Evolutionary conservation across 345 rosid genomes (phyloP).

Genomic region (Pistacia vera): DNA sequence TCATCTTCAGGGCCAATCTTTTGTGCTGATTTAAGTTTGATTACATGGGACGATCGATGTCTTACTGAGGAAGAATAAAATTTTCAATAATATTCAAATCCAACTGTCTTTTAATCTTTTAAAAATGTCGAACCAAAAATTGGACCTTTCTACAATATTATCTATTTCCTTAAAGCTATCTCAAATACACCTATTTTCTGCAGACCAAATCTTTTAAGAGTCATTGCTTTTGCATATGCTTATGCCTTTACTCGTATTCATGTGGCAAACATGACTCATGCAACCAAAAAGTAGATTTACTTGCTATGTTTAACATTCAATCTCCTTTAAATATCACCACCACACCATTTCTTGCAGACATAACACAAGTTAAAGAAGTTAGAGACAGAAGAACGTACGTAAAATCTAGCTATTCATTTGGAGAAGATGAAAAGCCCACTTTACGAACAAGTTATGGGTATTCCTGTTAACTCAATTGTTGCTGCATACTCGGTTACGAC

Average conservation of each 20-base stretch:
- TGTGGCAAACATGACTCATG: conserved; percentile 38
- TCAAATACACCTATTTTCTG: conserved; percentile 4
- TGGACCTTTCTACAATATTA: neutral
- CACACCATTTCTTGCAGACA: no score
- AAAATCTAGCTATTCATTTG: conserved; percentile 8
- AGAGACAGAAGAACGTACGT: no score
- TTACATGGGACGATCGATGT: no score
- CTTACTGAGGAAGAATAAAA: no score
- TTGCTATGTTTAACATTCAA: neutral
- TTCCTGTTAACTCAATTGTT: conserved; percentile 25
- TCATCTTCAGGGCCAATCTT: no score
- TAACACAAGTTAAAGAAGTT: no score
- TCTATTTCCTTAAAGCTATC: conserved; percentile 21
- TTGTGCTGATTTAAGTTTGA: no score
- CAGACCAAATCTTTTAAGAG: neutral
- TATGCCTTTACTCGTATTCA: conserved; percentile 21
- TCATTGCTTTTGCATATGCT: neutral
- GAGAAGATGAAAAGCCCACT: neutral
- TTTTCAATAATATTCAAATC: no score
- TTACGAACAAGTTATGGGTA: conserved; percentile 14
- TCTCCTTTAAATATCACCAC: conserved; percentile 19
- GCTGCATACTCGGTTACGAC: conserved; percentile 23
- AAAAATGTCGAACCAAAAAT: neutral
- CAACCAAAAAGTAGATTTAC: conserved; percentile 29
- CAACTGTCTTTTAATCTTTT: neutral